A percentile compares a stretch with the other conserved stretches of the same genome.
phyloP scores from a whole-genome alignment of 257 asterid genomes.

The Fraxinus excelsior region DNA sequence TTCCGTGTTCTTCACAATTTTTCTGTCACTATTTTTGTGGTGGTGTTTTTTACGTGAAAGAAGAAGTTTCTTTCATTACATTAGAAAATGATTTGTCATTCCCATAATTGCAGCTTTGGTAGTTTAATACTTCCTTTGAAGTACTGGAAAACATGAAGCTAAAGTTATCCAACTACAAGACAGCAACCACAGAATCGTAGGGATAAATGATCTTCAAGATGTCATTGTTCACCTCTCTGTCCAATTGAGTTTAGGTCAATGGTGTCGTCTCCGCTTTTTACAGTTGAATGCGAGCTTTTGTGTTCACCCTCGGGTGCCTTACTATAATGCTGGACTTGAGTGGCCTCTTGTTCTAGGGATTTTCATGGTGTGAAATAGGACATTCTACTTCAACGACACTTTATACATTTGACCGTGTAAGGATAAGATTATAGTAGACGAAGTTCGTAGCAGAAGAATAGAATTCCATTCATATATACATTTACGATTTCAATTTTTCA shows the following conservation, averaged over 20 bases:
- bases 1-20: background rate
- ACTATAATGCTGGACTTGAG: no score
- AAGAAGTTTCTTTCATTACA: background rate
- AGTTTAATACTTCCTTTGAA: background rate
- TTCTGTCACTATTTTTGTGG: background rate
- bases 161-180: background rate
- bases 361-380: no score
- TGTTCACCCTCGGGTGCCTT: no score
- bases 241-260: background rate
- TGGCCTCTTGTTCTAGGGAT: no score
- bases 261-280: no score
- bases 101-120: background rate
- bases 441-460: background rate
- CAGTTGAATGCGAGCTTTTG: no score
- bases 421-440: no score
- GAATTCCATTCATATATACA: background rate
- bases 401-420: no score
- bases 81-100: background rate
- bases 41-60: no score
- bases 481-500: background rate
- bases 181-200: background rate
- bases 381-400: no score
- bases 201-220: background rate
- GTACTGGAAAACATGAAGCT: background rate
- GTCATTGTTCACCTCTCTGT: background rate